A percentile compares a stretch with the other conserved stretches of the same genome.
phyloP scores from a whole-genome alignment of 345 rosid species.

The Rhodomyrtus tomentosa region DNA sequence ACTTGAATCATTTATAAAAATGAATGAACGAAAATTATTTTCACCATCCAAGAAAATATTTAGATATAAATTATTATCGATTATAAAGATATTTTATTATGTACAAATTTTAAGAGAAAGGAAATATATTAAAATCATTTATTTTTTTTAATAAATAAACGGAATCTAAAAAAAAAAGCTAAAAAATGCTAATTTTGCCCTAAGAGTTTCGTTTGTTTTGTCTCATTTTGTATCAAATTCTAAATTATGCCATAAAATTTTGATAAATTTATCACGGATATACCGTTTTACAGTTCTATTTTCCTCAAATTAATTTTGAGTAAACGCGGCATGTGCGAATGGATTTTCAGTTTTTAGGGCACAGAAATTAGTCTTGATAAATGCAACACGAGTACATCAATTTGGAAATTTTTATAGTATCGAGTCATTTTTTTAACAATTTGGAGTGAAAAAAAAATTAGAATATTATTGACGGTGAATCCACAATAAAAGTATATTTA shows the following conservation, averaged over 20 bases:
- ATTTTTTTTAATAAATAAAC: not conserved
- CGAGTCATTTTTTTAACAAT: fast-evolving
- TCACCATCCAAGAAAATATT: not conserved
- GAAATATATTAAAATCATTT: not conserved
- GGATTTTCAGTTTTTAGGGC: not conserved
- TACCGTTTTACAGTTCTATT: fast-evolving
- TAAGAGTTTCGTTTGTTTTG: not conserved
- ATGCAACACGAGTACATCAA: fast-evolving
- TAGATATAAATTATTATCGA: not conserved
- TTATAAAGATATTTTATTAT: not conserved
- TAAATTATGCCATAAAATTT: too few species aligned
- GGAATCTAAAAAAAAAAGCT: not conserved
- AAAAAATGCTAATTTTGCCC: too few species aligned
- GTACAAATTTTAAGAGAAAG: not conserved
- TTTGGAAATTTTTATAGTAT: fast-evolving
- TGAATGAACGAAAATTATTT: not conserved
- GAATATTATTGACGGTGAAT: not conserved
- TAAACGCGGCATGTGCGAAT: not conserved
- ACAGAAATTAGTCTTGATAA: not conserved
- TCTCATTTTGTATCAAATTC: not conserved
- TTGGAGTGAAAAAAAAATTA: not conserved
- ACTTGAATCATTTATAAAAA: not conserved
- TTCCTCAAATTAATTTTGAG: not conserved
- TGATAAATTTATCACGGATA: not conserved
- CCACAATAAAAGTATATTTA: not conserved